A percentile compares a stretch with the other conserved stretches of the same genome.
Evolutionary conservation across 305 asterid genomes (phyloP).

Genomic region (Nicotiana rustica): DNA sequence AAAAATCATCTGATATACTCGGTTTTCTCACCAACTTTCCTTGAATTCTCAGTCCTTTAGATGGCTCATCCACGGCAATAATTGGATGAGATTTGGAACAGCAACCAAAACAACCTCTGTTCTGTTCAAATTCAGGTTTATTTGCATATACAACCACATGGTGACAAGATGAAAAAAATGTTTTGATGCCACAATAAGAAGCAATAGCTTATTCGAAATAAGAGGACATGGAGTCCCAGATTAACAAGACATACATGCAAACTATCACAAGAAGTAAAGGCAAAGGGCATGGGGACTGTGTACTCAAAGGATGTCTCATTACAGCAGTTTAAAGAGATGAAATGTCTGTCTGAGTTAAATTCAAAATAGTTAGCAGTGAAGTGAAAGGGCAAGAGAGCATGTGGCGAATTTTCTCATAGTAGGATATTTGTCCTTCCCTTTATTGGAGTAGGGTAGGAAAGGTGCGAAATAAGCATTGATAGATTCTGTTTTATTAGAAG

Average conservation of each 20-base stretch:
- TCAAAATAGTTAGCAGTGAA: neutral
- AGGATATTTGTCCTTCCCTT: neutral
- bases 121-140: conserved; percentile 69
- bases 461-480: neutral
- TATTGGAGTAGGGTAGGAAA: neutral
- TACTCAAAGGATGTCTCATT: neutral
- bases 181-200: conserved; percentile 31
- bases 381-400: neutral
- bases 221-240: neutral
- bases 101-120: conserved; percentile 85
- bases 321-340: neutral
- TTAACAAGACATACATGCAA: neutral
- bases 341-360: conserved; percentile 2
- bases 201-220: conserved; percentile 5
- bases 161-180: conserved; percentile 15
- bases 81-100: conserved; percentile 66
- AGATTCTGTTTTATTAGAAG: neutral
- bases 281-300: neutral
- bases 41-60: conserved; percentile 76
- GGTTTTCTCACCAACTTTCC: conserved; percentile 70
- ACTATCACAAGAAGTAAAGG: neutral
- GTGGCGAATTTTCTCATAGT: conserved; percentile 6
- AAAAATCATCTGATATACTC: conserved; percentile 71
- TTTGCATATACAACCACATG: conserved; percentile 46
- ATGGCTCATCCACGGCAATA: conserved; percentile 73